Percentiles rank a stretch among this genome's conserved stretches.
phyloP scores from a whole-genome alignment of 306 rosid genomes.

The Crotalaria pallida region DNA sequence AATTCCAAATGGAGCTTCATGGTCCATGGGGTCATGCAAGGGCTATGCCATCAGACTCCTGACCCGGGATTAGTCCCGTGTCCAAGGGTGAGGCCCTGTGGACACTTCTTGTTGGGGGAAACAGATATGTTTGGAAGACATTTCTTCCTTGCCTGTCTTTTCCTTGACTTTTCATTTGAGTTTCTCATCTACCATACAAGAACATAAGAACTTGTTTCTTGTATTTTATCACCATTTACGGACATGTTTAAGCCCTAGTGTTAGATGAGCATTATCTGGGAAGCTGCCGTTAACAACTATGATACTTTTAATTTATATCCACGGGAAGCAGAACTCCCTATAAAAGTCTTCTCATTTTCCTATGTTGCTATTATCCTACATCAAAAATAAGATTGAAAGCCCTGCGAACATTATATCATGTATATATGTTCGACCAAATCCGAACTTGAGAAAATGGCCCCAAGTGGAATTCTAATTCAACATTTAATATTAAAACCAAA shows the following conservation, averaged over 20 bases:
- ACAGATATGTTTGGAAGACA: not conserved
- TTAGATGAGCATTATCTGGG: not conserved
- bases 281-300: not conserved
- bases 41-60: not conserved
- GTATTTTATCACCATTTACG: not conserved
- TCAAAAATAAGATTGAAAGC: not conserved
- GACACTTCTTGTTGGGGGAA: not conserved
- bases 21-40: not conserved
- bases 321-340: not conserved
- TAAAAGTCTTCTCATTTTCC: not conserved
- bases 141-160: not conserved
- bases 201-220: not conserved
- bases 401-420: not conserved
- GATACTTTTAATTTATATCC: not conserved
- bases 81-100: not conserved
- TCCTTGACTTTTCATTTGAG: not conserved
- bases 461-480: not conserved
- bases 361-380: not conserved
- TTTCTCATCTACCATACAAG: not conserved
- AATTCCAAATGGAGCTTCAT: not conserved
- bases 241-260: not conserved
- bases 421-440: not conserved
- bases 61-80: not conserved
- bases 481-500: not conserved
- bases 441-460: not conserved